Evolutionary conservation across 1,139 yeast species (phyloP).

Genomic region (Protomyces pachydermus): DNA sequence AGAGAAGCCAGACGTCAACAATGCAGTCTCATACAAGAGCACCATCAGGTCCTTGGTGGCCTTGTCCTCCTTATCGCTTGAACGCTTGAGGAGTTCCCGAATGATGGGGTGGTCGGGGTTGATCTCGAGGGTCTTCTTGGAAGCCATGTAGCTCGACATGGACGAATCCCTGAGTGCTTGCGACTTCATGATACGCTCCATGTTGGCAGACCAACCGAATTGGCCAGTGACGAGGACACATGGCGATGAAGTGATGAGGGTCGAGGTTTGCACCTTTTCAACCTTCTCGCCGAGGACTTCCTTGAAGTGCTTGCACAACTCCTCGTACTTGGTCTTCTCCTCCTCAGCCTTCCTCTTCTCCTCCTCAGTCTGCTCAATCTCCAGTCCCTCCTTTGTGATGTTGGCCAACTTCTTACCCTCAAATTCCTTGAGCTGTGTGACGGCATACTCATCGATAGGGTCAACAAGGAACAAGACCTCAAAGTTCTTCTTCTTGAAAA

Average conservation of each 20-base stretch:
- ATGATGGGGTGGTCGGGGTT: constrained; percentile 96
- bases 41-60: constrained; percentile 97
- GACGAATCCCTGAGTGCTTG: constrained; percentile 99
- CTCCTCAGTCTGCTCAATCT: constrained; percentile 97
- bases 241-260: constrained; percentile 96
- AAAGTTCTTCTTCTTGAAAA: constrained; percentile 95
- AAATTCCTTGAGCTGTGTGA: constrained; percentile 98
- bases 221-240: constrained; percentile 99
- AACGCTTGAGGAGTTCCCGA: constrained; percentile 91
- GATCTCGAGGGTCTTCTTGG: constrained; percentile 97
- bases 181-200: constrained; percentile 99
- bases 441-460: constrained; percentile 99
- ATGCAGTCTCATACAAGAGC: constrained; percentile 93
- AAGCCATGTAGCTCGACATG: constrained; percentile 99
- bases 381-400: constrained; percentile 93
- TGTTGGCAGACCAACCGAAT: constrained; percentile 99
- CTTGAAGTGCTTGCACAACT: constrained; percentile 91
- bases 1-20: constrained; percentile 97
- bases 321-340: constrained; percentile 87
- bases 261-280: constrained; percentile 98
- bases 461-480: constrained; percentile 97
- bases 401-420: constrained; percentile 99
- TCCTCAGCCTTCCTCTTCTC: constrained; percentile 91
- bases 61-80: constrained; percentile 93
- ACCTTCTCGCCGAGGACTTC: constrained; percentile 97